Evolutionary conservation across 108 stramenopile species (phyloP), one percentile per base, ranked within the genome.

Genomic region (Skeletonema marinoi): DNA sequence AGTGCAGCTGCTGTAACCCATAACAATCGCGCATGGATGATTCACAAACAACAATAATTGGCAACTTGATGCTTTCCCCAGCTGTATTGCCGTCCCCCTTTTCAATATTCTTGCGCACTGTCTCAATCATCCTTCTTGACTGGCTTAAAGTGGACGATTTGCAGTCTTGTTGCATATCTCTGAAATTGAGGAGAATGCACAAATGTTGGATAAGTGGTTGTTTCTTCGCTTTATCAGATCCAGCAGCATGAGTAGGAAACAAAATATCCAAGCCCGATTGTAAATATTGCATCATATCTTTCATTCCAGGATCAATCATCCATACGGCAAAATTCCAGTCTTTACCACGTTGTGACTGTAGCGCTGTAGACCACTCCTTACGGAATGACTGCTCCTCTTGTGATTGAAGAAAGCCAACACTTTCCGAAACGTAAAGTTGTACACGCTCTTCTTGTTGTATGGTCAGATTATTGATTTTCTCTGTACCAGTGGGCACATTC

Each of bases 181-280:
- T 13, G 70, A 83, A 83, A 58, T 83, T 83, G 35, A 83, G 74
- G 3, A 83, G 78, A n/a, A 83, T 75, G 36, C 82, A 83, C 41
- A 83, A 44, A 69, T 70, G 70, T 46, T 76, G 78, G 70, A 29
- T 3, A 70, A 75, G 32, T 3, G 35, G 25, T 17, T 73, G 35
- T 32, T 17, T 33, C 69, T 51, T 80, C 66, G 35, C 21, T 17
- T 33, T 70, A 67, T 80, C 74, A 41, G 35, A 59, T 36, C 25
- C 35, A 31, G n/a, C 44, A 46, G 44, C 44, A 31, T 16, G 0
- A 46, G 44, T 16, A 46, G 82, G 82, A 46, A 74, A 69, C 44
- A 80, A 70, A 42, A 65, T 66, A 21, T 72, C 65, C 33, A 82
- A 72, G 13, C 81, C 75, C 56, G 32, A 19, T 4, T 39, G 44